phyloP scores from a whole-genome alignment of 2,329 filamentous ascomycete species.

The Penicillium sp. region DNA sequence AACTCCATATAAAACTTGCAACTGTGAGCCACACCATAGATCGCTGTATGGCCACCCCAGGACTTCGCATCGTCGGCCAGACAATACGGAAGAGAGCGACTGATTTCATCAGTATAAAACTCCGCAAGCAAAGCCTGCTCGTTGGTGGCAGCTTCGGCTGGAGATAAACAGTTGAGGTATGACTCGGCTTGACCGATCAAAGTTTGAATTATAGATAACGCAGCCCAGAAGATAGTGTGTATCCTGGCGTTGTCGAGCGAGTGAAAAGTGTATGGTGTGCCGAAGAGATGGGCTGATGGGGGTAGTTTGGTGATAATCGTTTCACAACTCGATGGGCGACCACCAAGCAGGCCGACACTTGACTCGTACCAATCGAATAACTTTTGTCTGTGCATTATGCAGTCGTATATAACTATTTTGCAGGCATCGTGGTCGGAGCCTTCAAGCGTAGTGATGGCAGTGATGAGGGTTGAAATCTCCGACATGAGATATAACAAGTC shows the following conservation, averaged over 20 bases:
- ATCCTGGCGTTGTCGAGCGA: conserved; percentile 5
- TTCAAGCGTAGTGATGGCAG: not conserved
- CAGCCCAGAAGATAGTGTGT: conserved; percentile 2
- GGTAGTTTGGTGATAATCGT: not conserved
- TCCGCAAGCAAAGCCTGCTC: conserved; percentile 5
- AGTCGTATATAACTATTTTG: not conserved
- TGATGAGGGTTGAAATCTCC: not conserved
- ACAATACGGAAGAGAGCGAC: conserved; percentile 3
- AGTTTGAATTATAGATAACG: conserved; percentile 4
- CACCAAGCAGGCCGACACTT: not conserved
- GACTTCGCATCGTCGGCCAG: conserved; percentile 1
- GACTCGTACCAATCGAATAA: conserved; percentile 1
- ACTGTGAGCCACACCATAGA: conserved; percentile 2
- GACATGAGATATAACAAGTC: conserved; percentile 5
- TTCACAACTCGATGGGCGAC: not conserved
- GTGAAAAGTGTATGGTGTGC: conserved; percentile 4
- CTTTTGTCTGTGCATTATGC: conserved; percentile 2
- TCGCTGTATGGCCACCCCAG: conserved; percentile 2
- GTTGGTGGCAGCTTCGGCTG: not conserved
- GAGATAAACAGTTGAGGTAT: not conserved
- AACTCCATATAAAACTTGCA: conserved; percentile 7
- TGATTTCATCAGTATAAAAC: conserved; percentile 7
- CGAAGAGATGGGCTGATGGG: conserved; percentile 1
- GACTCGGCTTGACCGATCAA: conserved; percentile 1
- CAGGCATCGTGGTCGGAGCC: not conserved